These are phyloP conservation scores for Pseudognaphalium luteoalbum DNA, from an alignment of 129 eudicot genomes.

Conservation along the genomic window DNA sequence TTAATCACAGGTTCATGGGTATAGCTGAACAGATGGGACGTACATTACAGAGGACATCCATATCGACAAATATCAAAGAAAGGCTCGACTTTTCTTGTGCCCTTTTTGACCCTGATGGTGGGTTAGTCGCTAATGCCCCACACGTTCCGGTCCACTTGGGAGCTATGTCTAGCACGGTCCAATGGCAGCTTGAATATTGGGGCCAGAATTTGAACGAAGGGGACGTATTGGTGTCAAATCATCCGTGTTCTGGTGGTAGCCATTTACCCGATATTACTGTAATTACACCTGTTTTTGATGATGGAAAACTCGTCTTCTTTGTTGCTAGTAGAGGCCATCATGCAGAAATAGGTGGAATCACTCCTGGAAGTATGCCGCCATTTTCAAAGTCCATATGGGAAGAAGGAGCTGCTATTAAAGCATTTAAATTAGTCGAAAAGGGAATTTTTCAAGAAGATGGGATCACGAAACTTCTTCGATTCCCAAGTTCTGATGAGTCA, in stretches of 20 bases:
- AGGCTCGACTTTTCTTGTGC: constrained; percentile 97
- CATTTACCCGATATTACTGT: constrained; percentile 97
- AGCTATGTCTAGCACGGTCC: constrained; percentile 96
- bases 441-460: constrained; percentile 97
- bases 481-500: constrained; percentile 59
- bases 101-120: constrained; percentile 92
- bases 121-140: constrained; percentile 96
- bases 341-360: constrained; percentile 96
- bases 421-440: constrained; percentile 90
- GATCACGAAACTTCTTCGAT: constrained; percentile 64
- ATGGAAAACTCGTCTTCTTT: constrained; percentile 71
- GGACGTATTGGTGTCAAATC: constrained; percentile 90
- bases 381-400: constrained; percentile 90
- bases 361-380: constrained; percentile 99
- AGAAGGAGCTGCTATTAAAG: constrained; percentile 97
- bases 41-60: constrained; percentile 91
- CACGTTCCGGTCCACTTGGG: constrained; percentile 98
- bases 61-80: constrained; percentile 94
- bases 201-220: constrained; percentile 80
- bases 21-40: constrained; percentile 99
- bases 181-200: constrained; percentile 92
- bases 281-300: constrained; percentile 81
- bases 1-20: constrained; percentile 95
- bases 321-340: constrained; percentile 99
- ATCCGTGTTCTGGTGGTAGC: constrained; percentile 96